Evolutionary conservation across 768 basidiomycete genomes (phyloP).

Genomic region (Russula sp.): DNA sequence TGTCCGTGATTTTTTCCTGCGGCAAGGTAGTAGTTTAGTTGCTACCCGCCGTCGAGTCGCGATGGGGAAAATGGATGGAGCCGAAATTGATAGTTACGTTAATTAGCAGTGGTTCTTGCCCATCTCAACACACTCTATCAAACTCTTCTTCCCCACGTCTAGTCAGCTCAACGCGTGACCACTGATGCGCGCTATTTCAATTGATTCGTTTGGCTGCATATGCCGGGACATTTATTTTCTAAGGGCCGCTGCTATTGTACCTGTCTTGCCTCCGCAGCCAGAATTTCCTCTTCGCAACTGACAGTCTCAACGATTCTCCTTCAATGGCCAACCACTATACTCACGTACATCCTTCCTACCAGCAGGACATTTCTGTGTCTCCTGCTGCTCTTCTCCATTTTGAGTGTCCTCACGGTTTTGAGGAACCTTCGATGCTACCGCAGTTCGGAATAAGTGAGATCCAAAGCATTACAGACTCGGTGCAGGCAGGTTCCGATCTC

Average conservation of each 20-base stretch:
- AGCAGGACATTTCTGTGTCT: background rate
- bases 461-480: background rate
- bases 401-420: background rate
- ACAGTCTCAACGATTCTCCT: background rate
- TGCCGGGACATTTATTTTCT: background rate
- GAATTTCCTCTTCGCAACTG: background rate
- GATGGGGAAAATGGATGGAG: too few species aligned
- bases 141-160: background rate
- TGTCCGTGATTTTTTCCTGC: background rate
- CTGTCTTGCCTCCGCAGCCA: background rate
- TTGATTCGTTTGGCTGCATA: background rate
- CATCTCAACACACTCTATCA: background rate
- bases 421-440: background rate
- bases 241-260: background rate
- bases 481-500: background rate
- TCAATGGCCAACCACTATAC: conserved; percentile 3
- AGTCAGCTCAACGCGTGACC: background rate
- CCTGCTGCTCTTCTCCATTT: background rate
- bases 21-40: background rate
- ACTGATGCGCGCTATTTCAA: background rate
- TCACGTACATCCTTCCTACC: background rate
- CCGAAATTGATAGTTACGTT: background rate
- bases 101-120: background rate
- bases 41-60: background rate
- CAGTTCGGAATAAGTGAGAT: background rate